These are phyloP conservation scores for Cyathus striatus DNA, from an alignment of 768 basidiomycete genomes.

Conservation along the genomic window DNA sequence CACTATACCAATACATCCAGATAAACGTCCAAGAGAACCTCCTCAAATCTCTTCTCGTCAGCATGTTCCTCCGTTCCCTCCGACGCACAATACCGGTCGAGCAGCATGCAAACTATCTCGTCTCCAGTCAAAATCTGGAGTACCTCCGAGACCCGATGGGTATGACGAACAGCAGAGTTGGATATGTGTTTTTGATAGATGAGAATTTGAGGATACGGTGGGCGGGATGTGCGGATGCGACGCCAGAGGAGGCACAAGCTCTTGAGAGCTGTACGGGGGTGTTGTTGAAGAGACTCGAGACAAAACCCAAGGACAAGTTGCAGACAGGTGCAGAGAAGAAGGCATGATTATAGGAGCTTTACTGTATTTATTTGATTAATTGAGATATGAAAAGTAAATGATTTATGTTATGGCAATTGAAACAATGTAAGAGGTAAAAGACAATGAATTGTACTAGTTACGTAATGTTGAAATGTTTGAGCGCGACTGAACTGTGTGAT, in stretches of 20 bases:
- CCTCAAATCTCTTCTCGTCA: conserved; percentile 86
- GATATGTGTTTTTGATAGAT: conserved; percentile 90
- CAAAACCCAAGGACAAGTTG: conserved; percentile 17
- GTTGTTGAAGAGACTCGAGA: conserved; percentile 54
- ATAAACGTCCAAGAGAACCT: conserved; percentile 94
- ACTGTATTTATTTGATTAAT: too few species aligned
- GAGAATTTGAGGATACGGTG: conserved; percentile 81
- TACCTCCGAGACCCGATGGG: conserved; percentile 81
- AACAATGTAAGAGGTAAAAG: too few species aligned
- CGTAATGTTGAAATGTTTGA: too few species aligned
- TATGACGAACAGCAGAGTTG: conserved; percentile 85
- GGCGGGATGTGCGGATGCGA: conserved; percentile 89
- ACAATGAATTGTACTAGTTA: too few species aligned
- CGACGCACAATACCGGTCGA: conserved; percentile 58
- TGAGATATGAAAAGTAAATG: too few species aligned
- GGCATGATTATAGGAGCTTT: too few species aligned
- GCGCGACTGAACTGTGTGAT: too few species aligned
- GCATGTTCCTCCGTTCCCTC: conserved; percentile 75
- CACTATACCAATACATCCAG: conserved; percentile 70
- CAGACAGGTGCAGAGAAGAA: too few species aligned
- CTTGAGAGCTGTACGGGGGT: conserved; percentile 68
- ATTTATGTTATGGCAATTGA: too few species aligned
- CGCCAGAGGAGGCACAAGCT: conserved; percentile 61
- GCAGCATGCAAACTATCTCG: conserved; percentile 67
- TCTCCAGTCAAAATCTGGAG: conserved; percentile 82